phyloP scores from a whole-genome alignment of 2,329 filamentous ascomycete species.

The Penicillium sp. region DNA sequence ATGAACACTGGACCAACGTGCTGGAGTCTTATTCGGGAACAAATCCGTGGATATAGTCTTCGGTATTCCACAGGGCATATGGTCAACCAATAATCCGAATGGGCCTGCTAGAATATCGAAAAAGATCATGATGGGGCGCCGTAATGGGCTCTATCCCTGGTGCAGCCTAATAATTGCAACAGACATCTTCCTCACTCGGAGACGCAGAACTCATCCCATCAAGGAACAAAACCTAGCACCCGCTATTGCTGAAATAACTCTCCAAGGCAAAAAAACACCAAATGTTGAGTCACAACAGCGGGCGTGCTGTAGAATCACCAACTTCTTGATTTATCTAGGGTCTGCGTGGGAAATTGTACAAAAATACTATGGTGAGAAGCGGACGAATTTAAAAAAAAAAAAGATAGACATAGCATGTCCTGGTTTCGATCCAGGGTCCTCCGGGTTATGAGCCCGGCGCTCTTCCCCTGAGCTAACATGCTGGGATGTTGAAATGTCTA shows the following conservation, averaged over 20 bases:
- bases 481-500: background rate
- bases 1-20: background rate
- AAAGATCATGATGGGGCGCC: too few relatives aligned
- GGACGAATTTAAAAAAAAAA: background rate
- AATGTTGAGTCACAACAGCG: background rate
- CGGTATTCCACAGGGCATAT: background rate
- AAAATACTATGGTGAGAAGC: background rate
- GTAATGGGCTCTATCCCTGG: too few relatives aligned
- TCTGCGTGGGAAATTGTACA: background rate
- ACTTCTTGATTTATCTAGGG: background rate
- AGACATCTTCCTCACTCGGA: background rate
- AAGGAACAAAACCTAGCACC: background rate
- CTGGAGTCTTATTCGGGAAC: background rate
- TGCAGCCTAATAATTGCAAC: background rate
- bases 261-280: too few relatives aligned
- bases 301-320: background rate
- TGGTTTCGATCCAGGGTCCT: conserved; percentile 17
- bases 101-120: background rate
- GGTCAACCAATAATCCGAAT: background rate
- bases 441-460: conserved; percentile 52
- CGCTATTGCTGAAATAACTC: too few relatives aligned
- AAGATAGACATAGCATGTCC: background rate
- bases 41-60: background rate
- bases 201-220: background rate
- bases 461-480: conserved; percentile 49